These are phyloP conservation scores for Trypanosoma scelopori DNA, from an alignment of 208 protist genomes.

Conservation along the genomic window DNA sequence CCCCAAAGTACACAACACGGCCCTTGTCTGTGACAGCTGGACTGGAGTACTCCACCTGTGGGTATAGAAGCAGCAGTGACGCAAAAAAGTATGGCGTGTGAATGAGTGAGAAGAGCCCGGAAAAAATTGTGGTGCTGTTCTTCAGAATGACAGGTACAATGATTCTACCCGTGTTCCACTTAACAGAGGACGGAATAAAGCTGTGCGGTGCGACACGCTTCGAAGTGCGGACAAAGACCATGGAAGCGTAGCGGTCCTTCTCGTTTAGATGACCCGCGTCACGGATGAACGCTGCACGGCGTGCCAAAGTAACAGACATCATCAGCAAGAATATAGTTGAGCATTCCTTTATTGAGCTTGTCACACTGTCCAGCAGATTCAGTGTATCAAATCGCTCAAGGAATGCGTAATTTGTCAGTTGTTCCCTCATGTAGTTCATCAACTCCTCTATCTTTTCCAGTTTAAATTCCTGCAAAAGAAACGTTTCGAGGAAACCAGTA, in stretches of 20 bases:
- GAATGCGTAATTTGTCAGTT: conserved; percentile 85
- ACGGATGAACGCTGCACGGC: conserved; percentile 68
- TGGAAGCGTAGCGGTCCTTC: conserved; percentile 59
- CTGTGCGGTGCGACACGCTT: conserved; percentile 69
- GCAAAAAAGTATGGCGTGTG: conserved; percentile 78
- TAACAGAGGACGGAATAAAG: conserved; percentile 41
- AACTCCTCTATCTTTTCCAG: conserved; percentile 61
- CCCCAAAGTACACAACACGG: conserved; percentile 76
- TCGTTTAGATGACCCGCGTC: conserved; percentile 61
- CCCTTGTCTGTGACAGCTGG: conserved; percentile 57
- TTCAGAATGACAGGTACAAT: conserved; percentile 68
- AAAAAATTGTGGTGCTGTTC: conserved; percentile 52
- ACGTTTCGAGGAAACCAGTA: conserved; percentile 32
- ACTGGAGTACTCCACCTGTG: conserved; percentile 80
- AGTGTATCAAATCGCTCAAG: conserved; percentile 56
- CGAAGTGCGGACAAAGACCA: conserved; percentile 86
- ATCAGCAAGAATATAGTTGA: conserved; percentile 74
- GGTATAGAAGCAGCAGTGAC: conserved; percentile 76
- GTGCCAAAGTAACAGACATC: conserved; percentile 54
- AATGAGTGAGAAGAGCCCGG: conserved; percentile 57
- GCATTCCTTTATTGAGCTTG: conserved; percentile 45
- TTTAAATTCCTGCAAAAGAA: conserved; percentile 57
- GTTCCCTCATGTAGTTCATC: conserved; percentile 64
- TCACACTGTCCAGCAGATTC: conserved; percentile 32
- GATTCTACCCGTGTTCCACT: conserved; percentile 62